These are phyloP conservation scores for Dendrocalamus sinicus DNA, from an alignment of 176 grass and related monocot genomes.

Conservation along the genomic window DNA sequence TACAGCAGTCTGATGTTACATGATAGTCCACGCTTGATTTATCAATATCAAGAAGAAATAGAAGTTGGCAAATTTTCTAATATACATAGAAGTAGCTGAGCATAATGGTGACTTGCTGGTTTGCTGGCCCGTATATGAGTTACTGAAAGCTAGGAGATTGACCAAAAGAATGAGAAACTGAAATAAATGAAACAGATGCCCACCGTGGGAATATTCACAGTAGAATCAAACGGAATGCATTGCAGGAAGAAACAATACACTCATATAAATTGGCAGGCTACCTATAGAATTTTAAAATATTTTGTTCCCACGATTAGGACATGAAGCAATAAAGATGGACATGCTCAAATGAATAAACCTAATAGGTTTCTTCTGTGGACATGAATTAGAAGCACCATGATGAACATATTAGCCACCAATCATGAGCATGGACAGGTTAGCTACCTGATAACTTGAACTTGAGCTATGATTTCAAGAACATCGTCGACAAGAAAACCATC, in stretches of 20 bases:
- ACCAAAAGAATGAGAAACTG: slow-evolving; percentile 22
- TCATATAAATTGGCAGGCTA: slow-evolving; percentile 19
- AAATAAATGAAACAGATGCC: background rate
- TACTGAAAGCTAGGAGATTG: slow-evolving; percentile 6
- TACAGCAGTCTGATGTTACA: slow-evolving; percentile 43
- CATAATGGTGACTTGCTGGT: background rate
- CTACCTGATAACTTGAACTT: slow-evolving; percentile 99
- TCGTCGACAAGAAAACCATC: slow-evolving; percentile 93
- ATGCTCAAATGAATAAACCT: slow-evolving; percentile 1
- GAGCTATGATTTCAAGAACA: slow-evolving; percentile 94
- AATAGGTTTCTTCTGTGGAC: slow-evolving; percentile 9
- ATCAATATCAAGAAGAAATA: slow-evolving; percentile 19
- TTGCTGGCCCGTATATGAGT: background rate
- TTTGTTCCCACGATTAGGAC: background rate
- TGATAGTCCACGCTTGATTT: slow-evolving; percentile 28
- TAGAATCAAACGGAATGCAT: background rate
- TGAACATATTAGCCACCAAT: slow-evolving; percentile 24
- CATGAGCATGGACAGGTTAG: slow-evolving; percentile 34
- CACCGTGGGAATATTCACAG: background rate
- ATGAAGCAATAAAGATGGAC: slow-evolving; percentile 8
- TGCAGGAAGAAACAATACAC: slow-evolving; percentile 34
- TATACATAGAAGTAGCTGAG: slow-evolving; percentile 25
- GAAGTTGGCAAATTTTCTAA: slow-evolving; percentile 7
- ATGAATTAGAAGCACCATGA: slow-evolving; percentile 35
- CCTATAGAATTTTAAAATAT: slow-evolving; percentile 24